These are phyloP conservation scores for Cronartium quercuum DNA, from an alignment of 1,284 basidiomycete genomes.

Conservation along the genomic window DNA sequence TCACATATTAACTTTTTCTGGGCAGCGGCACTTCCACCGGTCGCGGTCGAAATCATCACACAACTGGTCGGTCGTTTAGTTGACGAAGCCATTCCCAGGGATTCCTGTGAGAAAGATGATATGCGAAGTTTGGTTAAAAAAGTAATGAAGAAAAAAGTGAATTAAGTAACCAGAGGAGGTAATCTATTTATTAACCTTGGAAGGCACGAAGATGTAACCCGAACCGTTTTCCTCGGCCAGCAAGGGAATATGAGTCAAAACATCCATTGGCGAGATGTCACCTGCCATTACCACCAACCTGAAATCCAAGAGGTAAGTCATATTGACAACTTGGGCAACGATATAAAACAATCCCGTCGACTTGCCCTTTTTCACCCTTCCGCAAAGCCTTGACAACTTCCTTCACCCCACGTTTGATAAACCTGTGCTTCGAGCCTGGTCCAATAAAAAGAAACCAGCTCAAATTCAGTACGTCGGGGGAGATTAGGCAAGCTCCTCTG, in stretches of 20 bases:
- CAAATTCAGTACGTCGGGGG: background rate
- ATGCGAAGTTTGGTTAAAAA: conserved; percentile 45
- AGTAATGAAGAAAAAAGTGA: too few relatives aligned
- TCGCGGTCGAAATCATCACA: conserved; percentile 66
- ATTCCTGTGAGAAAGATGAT: conserved; percentile 75
- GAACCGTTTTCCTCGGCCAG: conserved; percentile 90
- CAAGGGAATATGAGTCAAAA: conserved; percentile 91
- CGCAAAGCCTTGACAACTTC: conserved; percentile 92
- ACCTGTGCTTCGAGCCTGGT: conserved; percentile 77
- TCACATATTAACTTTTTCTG: conserved; percentile 18
- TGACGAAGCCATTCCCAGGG: conserved; percentile 81
- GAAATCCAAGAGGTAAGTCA: background rate
- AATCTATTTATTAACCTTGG: conserved; percentile 41
- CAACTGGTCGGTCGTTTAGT: conserved; percentile 98
- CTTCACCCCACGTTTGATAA: conserved; percentile 91
- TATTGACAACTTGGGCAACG: background rate
- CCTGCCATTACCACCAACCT: conserved; percentile 79
- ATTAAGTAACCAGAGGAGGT: background rate
- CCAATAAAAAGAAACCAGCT: background rate
- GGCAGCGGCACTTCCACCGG: conserved; percentile 37
- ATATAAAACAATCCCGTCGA: too few relatives aligned
- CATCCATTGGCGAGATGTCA: conserved; percentile 96
- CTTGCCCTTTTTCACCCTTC: conserved; percentile 88
- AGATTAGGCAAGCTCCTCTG: background rate
- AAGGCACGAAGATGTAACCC: conserved; percentile 67